Percentiles rank a stretch among this genome's conserved stretches.
phyloP scores from a whole-genome alignment of 495 filamentous ascomycete genomes.

The Penicillium waksmanii region DNA sequence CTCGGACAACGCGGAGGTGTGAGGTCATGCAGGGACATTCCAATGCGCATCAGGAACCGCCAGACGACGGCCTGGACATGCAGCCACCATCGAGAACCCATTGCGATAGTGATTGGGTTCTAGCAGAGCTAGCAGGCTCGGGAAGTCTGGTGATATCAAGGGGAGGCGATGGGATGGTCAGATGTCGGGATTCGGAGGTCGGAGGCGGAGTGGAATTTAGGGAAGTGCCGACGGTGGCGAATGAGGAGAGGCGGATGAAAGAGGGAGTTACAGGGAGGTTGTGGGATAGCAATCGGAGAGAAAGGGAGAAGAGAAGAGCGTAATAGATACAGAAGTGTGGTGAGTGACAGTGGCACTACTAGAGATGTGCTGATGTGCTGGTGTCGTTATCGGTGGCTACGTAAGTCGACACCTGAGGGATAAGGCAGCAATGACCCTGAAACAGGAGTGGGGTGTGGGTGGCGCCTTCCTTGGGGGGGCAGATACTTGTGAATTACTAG shows the following conservation, averaged over 20 bases:
- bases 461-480: background rate
- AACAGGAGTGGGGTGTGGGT: background rate
- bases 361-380: no score
- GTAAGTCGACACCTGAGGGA: no score
- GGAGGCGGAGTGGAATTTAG: background rate
- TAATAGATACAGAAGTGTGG: background rate
- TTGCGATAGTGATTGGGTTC: slow-evolving; percentile 17
- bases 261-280: background rate
- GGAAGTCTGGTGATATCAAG: background rate
- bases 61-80: slow-evolving; percentile 72
- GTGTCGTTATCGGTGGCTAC: background rate
- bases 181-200: background rate
- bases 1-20: slow-evolving; percentile 67
- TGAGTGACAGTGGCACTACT: no score
- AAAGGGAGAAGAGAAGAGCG: background rate
- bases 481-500: no score
- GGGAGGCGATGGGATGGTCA: background rate
- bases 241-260: background rate
- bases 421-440: no score
- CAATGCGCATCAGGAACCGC: slow-evolving; percentile 76
- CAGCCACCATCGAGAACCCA: slow-evolving; percentile 68
- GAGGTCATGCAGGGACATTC: slow-evolving; percentile 76
- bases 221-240: background rate
- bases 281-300: background rate
- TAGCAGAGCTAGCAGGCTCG: slow-evolving; percentile 2